Evolutionary conservation across 106 monocot genomes (phyloP).

Genomic region (Agapanthus africanus): DNA sequence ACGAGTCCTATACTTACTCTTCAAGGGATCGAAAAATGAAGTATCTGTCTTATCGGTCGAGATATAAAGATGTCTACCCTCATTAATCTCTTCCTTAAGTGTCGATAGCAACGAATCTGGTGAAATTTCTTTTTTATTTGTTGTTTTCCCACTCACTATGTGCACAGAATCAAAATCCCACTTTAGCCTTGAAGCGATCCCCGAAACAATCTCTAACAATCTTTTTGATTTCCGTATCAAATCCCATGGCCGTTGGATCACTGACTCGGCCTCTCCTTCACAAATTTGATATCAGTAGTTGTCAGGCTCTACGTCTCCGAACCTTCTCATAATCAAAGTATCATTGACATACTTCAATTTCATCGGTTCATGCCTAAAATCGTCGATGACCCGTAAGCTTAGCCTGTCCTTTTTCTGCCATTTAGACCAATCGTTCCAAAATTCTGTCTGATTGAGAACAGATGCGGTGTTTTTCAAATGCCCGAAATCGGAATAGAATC

Average conservation of each 20-base stretch:
- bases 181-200: conserved; percentile 57
- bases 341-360: conserved; percentile 49
- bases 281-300: conserved; percentile 94
- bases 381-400: conserved; percentile 54
- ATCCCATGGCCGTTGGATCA: conserved; percentile 69
- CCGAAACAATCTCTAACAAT: conserved; percentile 73
- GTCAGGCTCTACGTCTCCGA: conserved; percentile 77
- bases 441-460: conserved; percentile 58
- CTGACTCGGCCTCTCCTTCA: conserved; percentile 74
- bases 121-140: conserved; percentile 43
- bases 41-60: conserved; percentile 53
- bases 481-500: conserved; percentile 57
- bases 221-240: conserved; percentile 65
- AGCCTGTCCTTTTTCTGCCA: conserved; percentile 73
- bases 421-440: conserved; percentile 68
- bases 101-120: conserved; percentile 47
- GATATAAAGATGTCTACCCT: conserved; percentile 69
- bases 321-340: conserved; percentile 78
- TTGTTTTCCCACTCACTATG: conserved; percentile 61
- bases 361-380: conserved; percentile 54
- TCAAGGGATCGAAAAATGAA: conserved; percentile 61
- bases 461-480: conserved; percentile 69
- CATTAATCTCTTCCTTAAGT: conserved; percentile 53
- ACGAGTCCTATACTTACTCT: conserved; percentile 58
- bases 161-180: conserved; percentile 48